phyloP scores from a whole-genome alignment of 495 filamentous ascomycete species.

The Cercophora scortea region DNA sequence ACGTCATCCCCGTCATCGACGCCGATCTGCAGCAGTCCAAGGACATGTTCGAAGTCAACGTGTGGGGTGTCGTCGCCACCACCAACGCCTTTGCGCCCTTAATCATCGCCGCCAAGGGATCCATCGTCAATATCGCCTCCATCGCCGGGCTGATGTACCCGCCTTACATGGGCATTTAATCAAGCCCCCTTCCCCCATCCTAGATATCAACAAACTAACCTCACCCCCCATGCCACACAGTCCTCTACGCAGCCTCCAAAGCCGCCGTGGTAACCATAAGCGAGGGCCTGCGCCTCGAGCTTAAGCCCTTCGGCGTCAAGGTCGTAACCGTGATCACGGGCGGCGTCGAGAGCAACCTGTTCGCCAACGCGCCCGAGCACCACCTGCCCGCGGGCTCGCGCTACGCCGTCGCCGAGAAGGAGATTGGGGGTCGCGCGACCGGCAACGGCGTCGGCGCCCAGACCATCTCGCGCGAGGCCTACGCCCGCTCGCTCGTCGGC shows the following conservation, averaged over 20 bases:
- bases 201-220: too few relatives aligned
- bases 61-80: constrained; percentile 28
- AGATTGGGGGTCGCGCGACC: neutral
- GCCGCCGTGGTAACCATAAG: constrained; percentile 18
- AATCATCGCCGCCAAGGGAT: constrained; percentile 34
- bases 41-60: constrained; percentile 39
- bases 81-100: constrained; percentile 35
- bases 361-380: neutral
- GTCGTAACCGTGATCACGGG: constrained; percentile 13
- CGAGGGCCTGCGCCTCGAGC: constrained; percentile 33
- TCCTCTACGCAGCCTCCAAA: constrained; percentile 31
- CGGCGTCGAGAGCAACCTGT: neutral
- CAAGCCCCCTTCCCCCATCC: too few relatives aligned
- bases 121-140: constrained; percentile 36
- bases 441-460: neutral
- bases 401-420: neutral
- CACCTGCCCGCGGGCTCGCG: neutral
- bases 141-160: neutral
- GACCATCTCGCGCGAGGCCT: neutral
- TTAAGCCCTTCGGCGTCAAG: constrained; percentile 31
- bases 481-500: neutral
- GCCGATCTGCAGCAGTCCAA: constrained; percentile 7
- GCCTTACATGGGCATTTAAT: neutral
- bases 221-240: too few relatives aligned
- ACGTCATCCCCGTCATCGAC: constrained; percentile 28